Evolutionary conservation across 2,329 filamentous ascomycete genomes (phyloP).

Genomic region (Cladosporium sp.): DNA sequence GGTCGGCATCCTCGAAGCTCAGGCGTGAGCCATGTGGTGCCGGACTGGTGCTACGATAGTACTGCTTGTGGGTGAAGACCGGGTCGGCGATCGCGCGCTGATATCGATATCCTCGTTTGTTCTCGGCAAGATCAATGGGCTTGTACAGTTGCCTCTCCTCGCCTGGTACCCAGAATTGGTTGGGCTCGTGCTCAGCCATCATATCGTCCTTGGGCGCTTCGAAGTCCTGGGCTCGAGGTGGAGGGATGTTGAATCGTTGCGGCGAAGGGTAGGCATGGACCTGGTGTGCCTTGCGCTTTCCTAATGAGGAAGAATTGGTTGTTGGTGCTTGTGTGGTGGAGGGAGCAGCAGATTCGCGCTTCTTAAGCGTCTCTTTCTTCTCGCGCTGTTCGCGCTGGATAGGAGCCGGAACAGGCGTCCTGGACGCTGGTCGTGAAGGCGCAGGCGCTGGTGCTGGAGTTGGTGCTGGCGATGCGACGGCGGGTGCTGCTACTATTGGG

Average conservation of each 20-base stretch:
- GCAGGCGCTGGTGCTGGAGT: not conserved
- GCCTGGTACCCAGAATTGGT: constrained; percentile 45
- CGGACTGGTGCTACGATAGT: constrained; percentile 85
- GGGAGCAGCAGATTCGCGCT: constrained; percentile 49
- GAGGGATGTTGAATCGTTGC: constrained; percentile 52
- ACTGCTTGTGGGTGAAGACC: constrained; percentile 79
- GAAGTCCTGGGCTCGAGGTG: constrained; percentile 50
- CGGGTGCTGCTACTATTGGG: not conserved
- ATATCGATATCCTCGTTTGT: constrained; percentile 78
- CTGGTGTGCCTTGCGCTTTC: constrained; percentile 41
- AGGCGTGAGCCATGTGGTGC: constrained; percentile 81
- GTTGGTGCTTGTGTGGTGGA: constrained; percentile 38
- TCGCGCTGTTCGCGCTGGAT: constrained; percentile 52
- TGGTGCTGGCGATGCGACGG: constrained; percentile 11
- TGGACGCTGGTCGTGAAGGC: constrained; percentile 42
- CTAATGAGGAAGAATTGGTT: constrained; percentile 33
- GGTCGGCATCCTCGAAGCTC: constrained; percentile 88
- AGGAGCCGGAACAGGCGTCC: constrained; percentile 40
- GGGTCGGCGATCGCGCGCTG: constrained; percentile 89
- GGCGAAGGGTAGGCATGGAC: constrained; percentile 44
- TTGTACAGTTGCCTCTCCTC: constrained; percentile 47
- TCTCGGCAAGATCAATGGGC: constrained; percentile 58
- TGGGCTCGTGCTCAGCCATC: constrained; percentile 49
- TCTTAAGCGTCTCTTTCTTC: constrained; percentile 53
- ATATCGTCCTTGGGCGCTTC: constrained; percentile 50